A percentile compares a stretch with the other conserved stretches of the same genome.
These are phyloP conservation scores for Oenanthe sinensis DNA, from an alignment of 129 eudicot species.

Conservation along the genomic window DNA sequence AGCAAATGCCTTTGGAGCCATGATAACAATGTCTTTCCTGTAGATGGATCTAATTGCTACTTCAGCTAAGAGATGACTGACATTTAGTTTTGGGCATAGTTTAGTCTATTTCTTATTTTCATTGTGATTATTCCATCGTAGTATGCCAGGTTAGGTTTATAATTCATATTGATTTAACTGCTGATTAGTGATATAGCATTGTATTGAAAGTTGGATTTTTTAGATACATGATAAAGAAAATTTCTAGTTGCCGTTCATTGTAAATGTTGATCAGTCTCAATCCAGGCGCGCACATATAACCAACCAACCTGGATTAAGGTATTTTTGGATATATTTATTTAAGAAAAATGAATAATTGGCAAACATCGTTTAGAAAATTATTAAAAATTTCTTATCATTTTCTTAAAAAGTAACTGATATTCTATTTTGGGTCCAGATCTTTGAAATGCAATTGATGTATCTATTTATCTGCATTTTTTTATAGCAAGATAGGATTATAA, in stretches of 20 bases:
- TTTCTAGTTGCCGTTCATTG: not conserved
- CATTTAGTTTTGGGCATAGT: conserved; percentile 12
- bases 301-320: too few species aligned
- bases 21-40: conserved; percentile 21
- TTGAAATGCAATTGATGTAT: too few species aligned
- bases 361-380: too few species aligned
- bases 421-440: too few species aligned
- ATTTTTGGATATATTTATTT: too few species aligned
- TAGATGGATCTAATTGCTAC: not conserved
- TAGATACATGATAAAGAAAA: not conserved
- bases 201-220: not conserved
- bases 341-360: too few species aligned
- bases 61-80: conserved; percentile 2
- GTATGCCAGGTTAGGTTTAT: not conserved
- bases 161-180: not conserved
- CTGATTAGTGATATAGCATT: not conserved
- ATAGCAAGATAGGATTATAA: too few species aligned
- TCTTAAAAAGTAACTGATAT: too few species aligned
- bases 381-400: too few species aligned
- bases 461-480: too few species aligned
- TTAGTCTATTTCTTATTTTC: conserved; percentile 1
- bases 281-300: too few species aligned
- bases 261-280: not conserved
- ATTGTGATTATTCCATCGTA: conserved; percentile 5
- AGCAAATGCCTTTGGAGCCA: conserved; percentile 23